phyloP scores from a whole-genome alignment of 2,329 filamentous ascomycete species.

The Rhinocladiella similis region DNA sequence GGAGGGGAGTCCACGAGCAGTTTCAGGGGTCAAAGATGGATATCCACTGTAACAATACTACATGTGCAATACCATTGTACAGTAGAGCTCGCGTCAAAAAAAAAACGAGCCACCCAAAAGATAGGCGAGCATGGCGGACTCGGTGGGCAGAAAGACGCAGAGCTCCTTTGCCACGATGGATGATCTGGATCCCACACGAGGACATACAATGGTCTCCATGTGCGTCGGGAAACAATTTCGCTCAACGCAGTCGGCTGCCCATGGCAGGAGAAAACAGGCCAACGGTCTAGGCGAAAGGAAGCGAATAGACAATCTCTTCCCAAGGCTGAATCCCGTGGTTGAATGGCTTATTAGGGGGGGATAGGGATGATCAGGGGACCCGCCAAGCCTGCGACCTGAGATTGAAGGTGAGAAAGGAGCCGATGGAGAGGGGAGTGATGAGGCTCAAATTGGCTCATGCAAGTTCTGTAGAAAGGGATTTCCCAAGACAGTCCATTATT shows the following conservation, averaged over 20 bases:
- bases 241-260: neutral
- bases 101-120: too few relatives aligned
- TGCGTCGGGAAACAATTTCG: neutral
- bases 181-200: too few relatives aligned
- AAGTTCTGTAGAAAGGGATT: neutral
- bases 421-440: neutral
- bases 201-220: too few relatives aligned
- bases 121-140: too few relatives aligned
- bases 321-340: conserved; percentile 4
- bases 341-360: neutral
- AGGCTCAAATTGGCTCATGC: conserved; percentile 1
- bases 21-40: too few relatives aligned
- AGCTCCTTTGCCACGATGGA: too few relatives aligned
- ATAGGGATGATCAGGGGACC: neutral
- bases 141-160: too few relatives aligned
- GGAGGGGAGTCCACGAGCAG: too few relatives aligned
- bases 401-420: neutral
- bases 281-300: neutral
- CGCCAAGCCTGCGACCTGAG: neutral
- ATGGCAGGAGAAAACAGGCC: neutral
- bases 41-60: too few relatives aligned
- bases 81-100: too few relatives aligned
- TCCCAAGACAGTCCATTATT: too few relatives aligned
- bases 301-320: neutral
- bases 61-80: too few relatives aligned